Evolutionary conservation across 1,284 basidiomycete genomes (phyloP), one percentile per base, ranked within the genome.

Genomic region (Trichosporon faecale): DNA sequence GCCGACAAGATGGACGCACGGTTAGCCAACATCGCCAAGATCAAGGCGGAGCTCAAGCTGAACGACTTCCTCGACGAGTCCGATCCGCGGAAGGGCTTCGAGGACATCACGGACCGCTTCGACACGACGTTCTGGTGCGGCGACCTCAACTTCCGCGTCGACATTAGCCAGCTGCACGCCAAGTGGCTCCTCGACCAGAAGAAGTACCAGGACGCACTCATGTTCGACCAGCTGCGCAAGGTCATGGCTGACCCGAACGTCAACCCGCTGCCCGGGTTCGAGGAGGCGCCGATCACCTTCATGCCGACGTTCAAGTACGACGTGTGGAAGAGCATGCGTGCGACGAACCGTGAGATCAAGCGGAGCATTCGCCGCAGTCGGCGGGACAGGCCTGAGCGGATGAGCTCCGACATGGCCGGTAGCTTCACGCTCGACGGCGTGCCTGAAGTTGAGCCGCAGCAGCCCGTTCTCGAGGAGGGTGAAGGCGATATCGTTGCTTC

Each of bases 91-190:
- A 70, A 75, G 7, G 33, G 25, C 0, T 16, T 67, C 3, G 37
- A 64, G 68, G 85, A 87, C 72, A 77, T 87, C 31, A 85, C 85
- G 0, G 86, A 86, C 64, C 79, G 84, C 5, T 88, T 86, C 71
- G 87, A 88, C 69, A 84, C 86, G 49, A 83, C 82, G 0, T 87
- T 87, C 68, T 87, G 86, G 84, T 82, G 84, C 68, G 86, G 85
- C 6, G 86, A 86, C 72, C 77, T 86, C 35, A 86, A 86, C 74
- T 86, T 87, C 76, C 82, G 87, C 6, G 79, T 88, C 44, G 85
- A 87, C 71, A 83, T 87, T 29, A 85, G 85, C 4, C 70, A 79
- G 27, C 70, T 84, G 31, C 87, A 88, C 68, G 86, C 86, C 21
- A 86, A 88, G 72, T 88, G 86, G 86, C 80, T 88, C 40, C 79